These are phyloP conservation scores for Fusarium scirpi DNA, from an alignment of 2,329 filamentous ascomycete genomes.

Conservation along the genomic window DNA sequence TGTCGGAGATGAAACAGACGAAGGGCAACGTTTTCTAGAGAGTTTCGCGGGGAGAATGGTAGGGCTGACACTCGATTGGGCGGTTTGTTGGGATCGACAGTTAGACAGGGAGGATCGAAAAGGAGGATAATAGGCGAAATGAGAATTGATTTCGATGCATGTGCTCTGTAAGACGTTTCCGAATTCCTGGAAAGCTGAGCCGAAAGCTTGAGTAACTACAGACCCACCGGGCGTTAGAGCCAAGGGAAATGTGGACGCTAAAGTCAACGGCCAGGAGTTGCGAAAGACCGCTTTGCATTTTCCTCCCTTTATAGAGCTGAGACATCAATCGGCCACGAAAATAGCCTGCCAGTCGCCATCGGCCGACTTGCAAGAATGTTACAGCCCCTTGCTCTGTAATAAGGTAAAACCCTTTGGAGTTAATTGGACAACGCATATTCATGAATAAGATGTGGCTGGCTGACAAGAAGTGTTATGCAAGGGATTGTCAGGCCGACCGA, in stretches of 20 bases:
- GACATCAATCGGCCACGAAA: background rate
- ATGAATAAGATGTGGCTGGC: background rate
- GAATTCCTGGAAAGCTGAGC: background rate
- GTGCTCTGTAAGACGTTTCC: background rate
- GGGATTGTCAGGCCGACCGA: background rate
- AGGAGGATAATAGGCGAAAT: background rate
- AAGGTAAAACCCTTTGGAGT: background rate
- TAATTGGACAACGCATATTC: background rate
- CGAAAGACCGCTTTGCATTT: background rate
- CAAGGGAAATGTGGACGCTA: background rate
- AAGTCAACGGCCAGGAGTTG: background rate
- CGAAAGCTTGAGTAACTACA: background rate
- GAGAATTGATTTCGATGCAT: background rate
- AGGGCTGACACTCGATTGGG: background rate
- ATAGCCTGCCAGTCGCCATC: background rate
- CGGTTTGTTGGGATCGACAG: accelerated
- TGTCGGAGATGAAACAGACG: constrained; percentile 34
- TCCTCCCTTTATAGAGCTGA: background rate
- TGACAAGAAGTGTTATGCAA: background rate
- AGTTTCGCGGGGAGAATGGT: background rate
- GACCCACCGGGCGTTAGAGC: background rate
- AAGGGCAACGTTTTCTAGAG: constrained; percentile 32
- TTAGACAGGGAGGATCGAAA: background rate
- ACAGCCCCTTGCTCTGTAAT: background rate
- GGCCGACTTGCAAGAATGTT: background rate